phyloP scores from a whole-genome alignment of 495 filamentous ascomycete genomes.

The Trichoderma orchidacearum region DNA sequence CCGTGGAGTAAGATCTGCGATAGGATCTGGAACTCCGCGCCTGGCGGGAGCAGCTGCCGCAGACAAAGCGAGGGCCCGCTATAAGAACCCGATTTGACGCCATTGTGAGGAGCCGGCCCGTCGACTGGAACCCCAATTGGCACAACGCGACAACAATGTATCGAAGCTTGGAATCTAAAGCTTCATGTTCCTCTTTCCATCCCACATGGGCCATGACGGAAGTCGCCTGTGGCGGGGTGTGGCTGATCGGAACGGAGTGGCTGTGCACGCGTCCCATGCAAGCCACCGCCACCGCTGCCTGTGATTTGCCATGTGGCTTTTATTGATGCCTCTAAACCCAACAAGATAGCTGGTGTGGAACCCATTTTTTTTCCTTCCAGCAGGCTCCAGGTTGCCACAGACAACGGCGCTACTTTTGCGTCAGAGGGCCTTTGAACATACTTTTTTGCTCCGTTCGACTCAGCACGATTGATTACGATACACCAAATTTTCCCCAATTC shows the following conservation, averaged over 20 bases:
- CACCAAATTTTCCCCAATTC: neutral
- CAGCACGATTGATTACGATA: neutral
- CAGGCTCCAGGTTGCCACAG: conserved; percentile 1
- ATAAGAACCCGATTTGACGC: neutral
- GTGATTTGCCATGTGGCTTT: neutral
- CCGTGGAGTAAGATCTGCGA: conserved; percentile 22
- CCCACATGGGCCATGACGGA: neutral
- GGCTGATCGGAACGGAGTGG: neutral
- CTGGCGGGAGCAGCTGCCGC: conserved; percentile 27
- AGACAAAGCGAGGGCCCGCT: conserved; percentile 17
- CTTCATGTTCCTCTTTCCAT: too few relatives aligned
- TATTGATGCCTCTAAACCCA: neutral
- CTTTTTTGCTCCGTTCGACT: neutral
- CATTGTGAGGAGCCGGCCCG: neutral
- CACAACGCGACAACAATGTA: neutral
- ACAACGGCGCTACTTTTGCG: conserved; percentile 1
- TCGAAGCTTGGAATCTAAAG: neutral
- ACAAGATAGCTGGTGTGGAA: neutral
- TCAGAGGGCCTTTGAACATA: neutral
- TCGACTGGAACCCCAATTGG: neutral
- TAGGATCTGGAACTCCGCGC: conserved; percentile 13
- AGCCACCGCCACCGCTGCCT: neutral
- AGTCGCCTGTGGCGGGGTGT: neutral
- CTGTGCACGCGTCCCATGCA: neutral
- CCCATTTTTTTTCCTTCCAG: neutral